These are phyloP conservation scores for Blastomyces gilchristii DNA, from an alignment of 2,329 filamentous ascomycete species.

Conservation along the genomic window DNA sequence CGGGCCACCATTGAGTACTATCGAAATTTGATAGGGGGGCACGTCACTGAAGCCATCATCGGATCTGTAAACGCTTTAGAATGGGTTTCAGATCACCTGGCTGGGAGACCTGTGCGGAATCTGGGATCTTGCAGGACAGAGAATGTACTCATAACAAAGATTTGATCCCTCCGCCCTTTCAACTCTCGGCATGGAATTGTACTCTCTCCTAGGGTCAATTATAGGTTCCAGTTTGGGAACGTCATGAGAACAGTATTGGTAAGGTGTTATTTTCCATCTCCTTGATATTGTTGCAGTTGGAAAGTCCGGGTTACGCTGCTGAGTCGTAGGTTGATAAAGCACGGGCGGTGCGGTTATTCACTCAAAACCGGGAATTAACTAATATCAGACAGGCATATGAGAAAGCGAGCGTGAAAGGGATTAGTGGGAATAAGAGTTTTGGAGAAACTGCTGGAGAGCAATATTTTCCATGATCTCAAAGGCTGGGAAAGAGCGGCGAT, in stretches of 20 bases:
- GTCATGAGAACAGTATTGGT: not conserved
- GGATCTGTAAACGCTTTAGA: conserved; percentile 26
- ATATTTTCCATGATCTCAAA: not conserved
- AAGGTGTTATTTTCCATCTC: not conserved
- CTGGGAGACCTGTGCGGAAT: not conserved
- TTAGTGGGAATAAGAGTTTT: not conserved
- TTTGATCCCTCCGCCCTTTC: not conserved
- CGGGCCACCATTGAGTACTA: conserved; percentile 38
- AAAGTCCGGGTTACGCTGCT: not conserved
- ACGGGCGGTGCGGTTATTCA: not conserved
- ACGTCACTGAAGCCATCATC: conserved; percentile 28
- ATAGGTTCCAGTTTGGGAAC: not conserved
- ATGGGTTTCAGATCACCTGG: conserved; percentile 21
- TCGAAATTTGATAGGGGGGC: conserved; percentile 36
- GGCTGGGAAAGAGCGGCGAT: not conserved
- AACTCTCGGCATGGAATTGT: not conserved
- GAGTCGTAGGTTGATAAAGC: not conserved
- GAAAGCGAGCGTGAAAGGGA: not conserved
- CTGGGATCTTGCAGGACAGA: not conserved
- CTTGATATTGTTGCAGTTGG: not conserved
- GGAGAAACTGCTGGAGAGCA: not conserved
- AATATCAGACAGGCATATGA: not conserved
- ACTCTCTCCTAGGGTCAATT: not conserved
- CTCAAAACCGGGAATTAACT: not conserved
- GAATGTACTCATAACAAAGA: not conserved